phyloP scores from a whole-genome alignment of 805 yeast species.

The Candida coquimbonensis region DNA sequence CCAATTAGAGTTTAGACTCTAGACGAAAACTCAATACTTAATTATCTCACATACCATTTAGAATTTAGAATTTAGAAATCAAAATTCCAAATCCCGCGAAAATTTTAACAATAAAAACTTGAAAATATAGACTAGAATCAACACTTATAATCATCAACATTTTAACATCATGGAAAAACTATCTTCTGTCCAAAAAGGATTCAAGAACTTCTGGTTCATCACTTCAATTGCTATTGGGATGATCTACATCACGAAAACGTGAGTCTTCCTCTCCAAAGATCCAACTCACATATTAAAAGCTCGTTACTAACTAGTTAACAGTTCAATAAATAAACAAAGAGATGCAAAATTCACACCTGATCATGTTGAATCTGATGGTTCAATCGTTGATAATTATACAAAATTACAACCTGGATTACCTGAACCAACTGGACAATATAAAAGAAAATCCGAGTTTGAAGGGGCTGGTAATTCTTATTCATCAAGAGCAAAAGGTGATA shows the following conservation, averaged over 20 bases:
- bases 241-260: conserved; percentile 24
- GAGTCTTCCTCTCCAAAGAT: conserved; percentile 6
- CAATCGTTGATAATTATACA: conserved; percentile 18
- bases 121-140: background rate
- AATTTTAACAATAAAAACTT: no score
- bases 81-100: no score
- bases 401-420: conserved; percentile 52
- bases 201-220: conserved; percentile 19
- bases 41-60: no score
- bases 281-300: background rate
- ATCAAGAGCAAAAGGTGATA: conserved; percentile 54
- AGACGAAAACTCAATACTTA: no score
- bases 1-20: no score
- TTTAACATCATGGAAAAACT: conserved; percentile 1
- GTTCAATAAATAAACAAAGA: conserved; percentile 28
- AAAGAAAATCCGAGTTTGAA: conserved; percentile 56
- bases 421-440: conserved; percentile 27
- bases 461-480: conserved; percentile 59
- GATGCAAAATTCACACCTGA: conserved; percentile 29
- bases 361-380: conserved; percentile 18
- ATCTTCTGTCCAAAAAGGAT: conserved; percentile 13
- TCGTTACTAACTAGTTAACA: background rate
- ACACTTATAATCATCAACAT: background rate
- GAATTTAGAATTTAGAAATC: no score
- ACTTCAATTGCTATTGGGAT: conserved; percentile 23